Conservation (phyloP, 495 filamentous ascomycete species). For the Talaromyces ruber region DNA sequence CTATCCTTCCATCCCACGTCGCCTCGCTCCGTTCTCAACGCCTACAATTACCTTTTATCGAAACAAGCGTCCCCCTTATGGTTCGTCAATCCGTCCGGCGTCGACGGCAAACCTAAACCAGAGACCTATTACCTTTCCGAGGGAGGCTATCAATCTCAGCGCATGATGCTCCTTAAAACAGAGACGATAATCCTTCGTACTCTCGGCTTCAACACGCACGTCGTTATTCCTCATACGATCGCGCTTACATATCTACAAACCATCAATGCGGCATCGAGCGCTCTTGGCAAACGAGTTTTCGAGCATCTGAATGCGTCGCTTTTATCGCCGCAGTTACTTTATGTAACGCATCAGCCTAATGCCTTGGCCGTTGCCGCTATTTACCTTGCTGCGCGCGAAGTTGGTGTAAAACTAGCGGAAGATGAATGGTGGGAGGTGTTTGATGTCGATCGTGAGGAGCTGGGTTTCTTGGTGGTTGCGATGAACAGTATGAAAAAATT, state of each 20-base stretch:
- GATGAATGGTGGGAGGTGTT: conserved; percentile 96
- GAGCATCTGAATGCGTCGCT: conserved; percentile 76
- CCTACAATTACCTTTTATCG: conserved; percentile 76
- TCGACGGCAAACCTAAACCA: conserved; percentile 32
- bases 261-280: conserved; percentile 47
- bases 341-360: conserved; percentile 84
- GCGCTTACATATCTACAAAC: conserved; percentile 90
- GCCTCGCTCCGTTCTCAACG: conserved; percentile 71
- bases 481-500: conserved; percentile 75
- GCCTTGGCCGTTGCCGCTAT: conserved; percentile 80
- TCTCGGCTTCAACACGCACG: conserved; percentile 74
- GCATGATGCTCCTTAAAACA: conserved; percentile 51
- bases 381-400: conserved; percentile 79
- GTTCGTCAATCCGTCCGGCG: conserved; percentile 27
- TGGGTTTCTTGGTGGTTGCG: conserved; percentile 86
- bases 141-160: conserved; percentile 53
- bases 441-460: conserved; percentile 91
- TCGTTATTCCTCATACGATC: conserved; percentile 77
- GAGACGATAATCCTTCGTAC: conserved; percentile 70
- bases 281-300: conserved; percentile 54
- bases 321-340: conserved; percentile 80
- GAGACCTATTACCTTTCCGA: conserved; percentile 68
- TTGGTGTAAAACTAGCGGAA: conserved; percentile 66
- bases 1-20: conserved; percentile 67
- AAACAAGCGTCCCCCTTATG: conserved; percentile 50